phyloP scores from a whole-genome alignment of 2,329 filamentous ascomycete species.

The Phaeosphaeriaceae sp. region DNA sequence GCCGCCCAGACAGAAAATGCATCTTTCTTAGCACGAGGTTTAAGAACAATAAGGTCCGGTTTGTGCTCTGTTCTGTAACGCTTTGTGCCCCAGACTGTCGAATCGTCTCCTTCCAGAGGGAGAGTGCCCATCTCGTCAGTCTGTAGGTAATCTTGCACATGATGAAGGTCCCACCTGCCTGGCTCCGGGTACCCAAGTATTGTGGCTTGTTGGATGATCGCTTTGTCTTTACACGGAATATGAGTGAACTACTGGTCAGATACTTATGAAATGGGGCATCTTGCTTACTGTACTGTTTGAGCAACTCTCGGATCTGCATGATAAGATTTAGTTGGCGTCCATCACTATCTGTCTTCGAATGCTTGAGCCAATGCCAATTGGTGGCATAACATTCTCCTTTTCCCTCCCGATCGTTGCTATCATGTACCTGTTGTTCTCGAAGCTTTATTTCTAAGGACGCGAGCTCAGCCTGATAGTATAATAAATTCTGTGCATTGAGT shows the following conservation, averaged over 20 bases:
- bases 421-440: not conserved
- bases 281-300: constrained; percentile 22
- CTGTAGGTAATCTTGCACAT: constrained; percentile 24
- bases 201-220: constrained; percentile 23
- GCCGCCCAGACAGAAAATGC: constrained; percentile 24
- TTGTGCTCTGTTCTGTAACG: constrained; percentile 1
- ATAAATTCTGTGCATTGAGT: constrained; percentile 10
- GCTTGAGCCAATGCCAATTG: constrained; percentile 7
- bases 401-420: not conserved
- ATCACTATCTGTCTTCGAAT: constrained; percentile 8
- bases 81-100: constrained; percentile 14
- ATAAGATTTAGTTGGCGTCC: constrained; percentile 13
- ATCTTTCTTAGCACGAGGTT: constrained; percentile 21
- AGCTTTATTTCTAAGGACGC: constrained; percentile 3
- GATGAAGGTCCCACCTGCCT: constrained; percentile 16
- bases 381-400: constrained; percentile 4
- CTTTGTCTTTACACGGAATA: constrained; percentile 10
- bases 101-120: constrained; percentile 14
- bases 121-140: constrained; percentile 7
- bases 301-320: constrained; percentile 9
- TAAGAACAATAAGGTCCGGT: constrained; percentile 18
- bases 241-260: too few species aligned
- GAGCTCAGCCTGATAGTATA: constrained; percentile 15
- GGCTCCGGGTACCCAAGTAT: constrained; percentile 15
- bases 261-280: too few species aligned